Evolutionary conservation across 2,329 filamentous ascomycete genomes (phyloP), one percentile per base, ranked within the genome.

Genomic region (Aureobasidium vineae): DNA sequence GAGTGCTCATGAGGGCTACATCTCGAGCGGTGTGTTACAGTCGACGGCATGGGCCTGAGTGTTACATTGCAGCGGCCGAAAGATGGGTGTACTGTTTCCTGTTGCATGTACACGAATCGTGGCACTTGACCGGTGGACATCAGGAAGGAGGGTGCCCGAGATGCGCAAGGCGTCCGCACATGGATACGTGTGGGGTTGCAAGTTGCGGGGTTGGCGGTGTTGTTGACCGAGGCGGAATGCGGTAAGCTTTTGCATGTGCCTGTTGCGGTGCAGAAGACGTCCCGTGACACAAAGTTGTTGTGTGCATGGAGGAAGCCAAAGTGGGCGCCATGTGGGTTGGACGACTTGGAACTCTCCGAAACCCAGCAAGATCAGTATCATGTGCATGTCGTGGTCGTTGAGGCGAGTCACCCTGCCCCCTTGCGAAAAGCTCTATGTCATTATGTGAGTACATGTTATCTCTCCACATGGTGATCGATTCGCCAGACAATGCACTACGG

Each of bases 151-250:
- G 43, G 28, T n/a, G 41, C 33, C 33, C 33, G n/a, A 49, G 28
- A 38, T 61, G 43, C 31, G 57, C 57, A 61, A 61, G 40, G 43
- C 57, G 54, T 19, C 36, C 21, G 8, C 41, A 45, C 56, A 59
- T 45, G 38, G 38, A 23, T 4, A 40, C 26, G 53, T 56, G 53
- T 38, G 41, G 41, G 43, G 31, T 3, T 36, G 33, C 33, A 36
- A n/a, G 21, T 13, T 57, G 57, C 41, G 57, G 57, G 57, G 57
- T 49, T 36, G 40, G 23, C 10, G n/a, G 21, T 38, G 28, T 36
- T 36, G 28, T 61, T 23, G 57, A 49, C 57, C 43, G 57, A 61
- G 40, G 56, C 38, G 54, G 21, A 59, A 59, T 59, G 57, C 23
- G 54, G 54, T 33, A 59, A 45, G 54, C 54, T 31, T 15, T 59